A percentile compares a stretch with the other conserved stretches of the same genome.
Conservation (phyloP, 306 rosid species). For the Morella rubra region DNA sequence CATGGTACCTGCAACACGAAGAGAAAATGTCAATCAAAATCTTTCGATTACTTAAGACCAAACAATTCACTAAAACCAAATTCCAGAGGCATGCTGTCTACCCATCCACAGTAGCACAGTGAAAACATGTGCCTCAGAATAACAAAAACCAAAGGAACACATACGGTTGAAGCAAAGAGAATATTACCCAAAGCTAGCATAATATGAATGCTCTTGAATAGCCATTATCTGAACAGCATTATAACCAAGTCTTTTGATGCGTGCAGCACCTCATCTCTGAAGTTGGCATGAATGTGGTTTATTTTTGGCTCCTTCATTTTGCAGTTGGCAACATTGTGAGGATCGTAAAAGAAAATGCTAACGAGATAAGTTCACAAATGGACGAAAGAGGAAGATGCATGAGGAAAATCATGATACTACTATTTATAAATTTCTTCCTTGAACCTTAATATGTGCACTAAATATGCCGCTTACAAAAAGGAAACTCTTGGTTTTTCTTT, state of each 20-base stretch:
- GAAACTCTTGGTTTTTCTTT: background rate
- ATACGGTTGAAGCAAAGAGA: slow-evolving; percentile 22
- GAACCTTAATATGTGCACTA: background rate
- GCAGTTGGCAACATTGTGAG: slow-evolving; percentile 3
- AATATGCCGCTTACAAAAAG: background rate
- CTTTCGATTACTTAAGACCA: background rate
- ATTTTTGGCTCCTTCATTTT: slow-evolving; percentile 77
- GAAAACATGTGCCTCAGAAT: background rate
- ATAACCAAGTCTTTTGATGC: slow-evolving; percentile 83
- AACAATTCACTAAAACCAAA: slow-evolving; percentile 2
- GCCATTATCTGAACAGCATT: slow-evolving; percentile 99
- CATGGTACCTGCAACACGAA: slow-evolving; percentile 73
- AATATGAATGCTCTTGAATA: slow-evolving; percentile 96
- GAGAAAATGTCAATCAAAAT: slow-evolving; percentile 1
- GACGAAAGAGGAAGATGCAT: background rate
- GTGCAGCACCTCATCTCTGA: slow-evolving; percentile 86
- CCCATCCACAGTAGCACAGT: background rate
- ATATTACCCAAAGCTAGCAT: slow-evolving; percentile 96
- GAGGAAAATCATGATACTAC: background rate
- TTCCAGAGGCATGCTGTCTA: background rate
- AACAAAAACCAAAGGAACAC: background rate
- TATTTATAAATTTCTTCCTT: too few species aligned
- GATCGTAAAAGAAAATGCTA: background rate
- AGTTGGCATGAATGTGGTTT: slow-evolving; percentile 72
- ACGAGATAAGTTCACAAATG: background rate